Evolutionary conservation across 257 asterid genomes (phyloP).

Genomic region (Solanum appendiculatum): DNA sequence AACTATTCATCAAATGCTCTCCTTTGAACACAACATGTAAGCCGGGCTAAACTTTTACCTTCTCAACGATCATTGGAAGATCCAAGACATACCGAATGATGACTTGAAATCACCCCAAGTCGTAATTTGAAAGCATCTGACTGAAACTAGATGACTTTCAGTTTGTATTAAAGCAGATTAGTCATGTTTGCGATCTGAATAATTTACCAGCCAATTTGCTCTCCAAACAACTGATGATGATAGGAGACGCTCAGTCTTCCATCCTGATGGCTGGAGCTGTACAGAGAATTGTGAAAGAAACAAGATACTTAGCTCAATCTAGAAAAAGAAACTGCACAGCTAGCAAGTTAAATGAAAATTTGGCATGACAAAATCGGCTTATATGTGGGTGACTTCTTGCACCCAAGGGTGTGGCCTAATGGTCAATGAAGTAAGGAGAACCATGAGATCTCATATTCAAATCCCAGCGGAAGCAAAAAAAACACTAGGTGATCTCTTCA

Average conservation of each 20-base stretch:
- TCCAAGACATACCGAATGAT: neutral
- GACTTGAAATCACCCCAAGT: neutral
- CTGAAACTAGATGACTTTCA: neutral
- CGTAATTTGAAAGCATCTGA: neutral
- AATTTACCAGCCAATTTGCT: conserved; percentile 56
- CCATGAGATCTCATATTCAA: neutral
- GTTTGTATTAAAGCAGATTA: neutral
- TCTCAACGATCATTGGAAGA: neutral
- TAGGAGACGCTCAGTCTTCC: conserved; percentile 87
- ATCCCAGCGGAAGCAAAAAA: neutral
- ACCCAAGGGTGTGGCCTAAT: neutral
- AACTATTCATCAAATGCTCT: neutral
- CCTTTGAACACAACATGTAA: neutral
- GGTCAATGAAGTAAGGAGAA: neutral
- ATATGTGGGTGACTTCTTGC: neutral
- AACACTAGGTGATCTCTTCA: neutral
- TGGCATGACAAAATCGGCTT: neutral
- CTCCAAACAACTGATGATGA: conserved; percentile 84
- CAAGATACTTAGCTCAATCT: neutral
- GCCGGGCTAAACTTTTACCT: neutral
- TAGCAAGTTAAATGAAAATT: neutral
- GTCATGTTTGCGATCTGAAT: conserved; percentile 45
- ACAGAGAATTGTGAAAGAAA: neutral
- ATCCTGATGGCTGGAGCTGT: conserved; percentile 71
- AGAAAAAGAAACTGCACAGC: neutral